phyloP scores from a whole-genome alignment of 768 basidiomycete genomes.

The Terana coerulea region DNA sequence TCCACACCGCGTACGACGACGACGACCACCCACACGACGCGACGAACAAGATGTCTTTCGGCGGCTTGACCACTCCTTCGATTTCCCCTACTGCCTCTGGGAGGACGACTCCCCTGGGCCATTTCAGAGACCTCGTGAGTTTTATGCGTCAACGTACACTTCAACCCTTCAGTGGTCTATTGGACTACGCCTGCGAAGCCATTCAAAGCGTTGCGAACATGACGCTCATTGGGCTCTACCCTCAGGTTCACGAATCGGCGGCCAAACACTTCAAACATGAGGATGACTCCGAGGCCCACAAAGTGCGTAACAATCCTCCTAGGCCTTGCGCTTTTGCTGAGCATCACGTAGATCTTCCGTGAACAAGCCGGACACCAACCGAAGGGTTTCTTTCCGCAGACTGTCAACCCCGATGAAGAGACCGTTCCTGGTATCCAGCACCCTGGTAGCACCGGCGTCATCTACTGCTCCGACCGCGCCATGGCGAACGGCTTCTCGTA shows the following conservation, averaged over 20 bases:
- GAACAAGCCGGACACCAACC: conserved; percentile 65
- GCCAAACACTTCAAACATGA: conserved; percentile 70
- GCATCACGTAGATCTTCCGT: conserved; percentile 61
- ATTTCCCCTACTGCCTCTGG: conserved; percentile 8
- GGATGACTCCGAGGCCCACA: conserved; percentile 85
- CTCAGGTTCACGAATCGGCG: conserved; percentile 64
- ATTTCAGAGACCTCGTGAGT: conserved; percentile 13
- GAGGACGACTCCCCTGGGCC: conserved; percentile 10
- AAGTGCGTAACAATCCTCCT: too few relatives aligned
- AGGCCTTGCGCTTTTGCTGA: background rate
- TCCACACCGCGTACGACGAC: background rate
- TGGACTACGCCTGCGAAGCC: conserved; percentile 3
- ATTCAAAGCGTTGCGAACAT: conserved; percentile 1
- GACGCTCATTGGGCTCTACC: conserved; percentile 5
- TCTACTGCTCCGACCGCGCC: conserved; percentile 93
- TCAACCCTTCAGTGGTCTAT: background rate
- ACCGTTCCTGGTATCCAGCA: conserved; percentile 86
- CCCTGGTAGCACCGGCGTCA: conserved; percentile 60
- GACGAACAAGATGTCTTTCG: background rate
- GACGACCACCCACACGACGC: background rate
- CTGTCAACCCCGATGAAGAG: conserved; percentile 79
- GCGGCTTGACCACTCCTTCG: background rate
- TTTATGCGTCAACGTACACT: background rate
- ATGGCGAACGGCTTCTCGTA: conserved; percentile 92
- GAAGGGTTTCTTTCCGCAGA: conserved; percentile 63